These are phyloP conservation scores for Paecilomyces formosus DNA, from an alignment of 2,329 filamentous ascomycete species.

Conservation along the genomic window DNA sequence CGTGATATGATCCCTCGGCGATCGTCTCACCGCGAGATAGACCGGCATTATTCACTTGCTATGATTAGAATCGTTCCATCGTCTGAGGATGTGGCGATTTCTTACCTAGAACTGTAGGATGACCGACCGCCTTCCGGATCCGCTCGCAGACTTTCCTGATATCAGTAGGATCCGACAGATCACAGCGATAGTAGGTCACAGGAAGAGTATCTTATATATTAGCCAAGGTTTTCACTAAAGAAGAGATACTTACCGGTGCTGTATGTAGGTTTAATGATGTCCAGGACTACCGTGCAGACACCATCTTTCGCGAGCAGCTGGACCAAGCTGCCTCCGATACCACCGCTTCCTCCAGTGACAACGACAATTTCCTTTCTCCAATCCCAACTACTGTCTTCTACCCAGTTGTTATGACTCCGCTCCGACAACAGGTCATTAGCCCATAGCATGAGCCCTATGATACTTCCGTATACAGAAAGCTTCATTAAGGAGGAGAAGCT, in stretches of 20 bases:
- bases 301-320: constrained; percentile 24
- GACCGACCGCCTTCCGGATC: constrained; percentile 26
- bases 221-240: neutral
- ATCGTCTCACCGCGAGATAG: constrained; percentile 11
- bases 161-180: constrained; percentile 28
- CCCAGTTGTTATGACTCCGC: constrained; percentile 13
- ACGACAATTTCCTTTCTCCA: constrained; percentile 38
- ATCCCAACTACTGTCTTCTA: constrained; percentile 20
- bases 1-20: constrained; percentile 3
- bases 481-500: no score
- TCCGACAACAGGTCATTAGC: constrained; percentile 11
- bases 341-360: constrained; percentile 39
- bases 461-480: no score
- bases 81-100: neutral
- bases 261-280: constrained; percentile 20
- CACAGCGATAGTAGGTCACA: constrained; percentile 25
- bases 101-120: constrained; percentile 19
- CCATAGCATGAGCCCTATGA: neutral
- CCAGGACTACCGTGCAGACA: constrained; percentile 26
- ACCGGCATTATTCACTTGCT: constrained; percentile 13
- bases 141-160: constrained; percentile 19
- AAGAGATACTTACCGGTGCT: neutral
- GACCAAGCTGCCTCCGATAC: constrained; percentile 32
- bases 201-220: constrained; percentile 5
- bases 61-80: neutral